phyloP scores from a whole-genome alignment of 306 rosid species.

The Fragaria vesca region DNA sequence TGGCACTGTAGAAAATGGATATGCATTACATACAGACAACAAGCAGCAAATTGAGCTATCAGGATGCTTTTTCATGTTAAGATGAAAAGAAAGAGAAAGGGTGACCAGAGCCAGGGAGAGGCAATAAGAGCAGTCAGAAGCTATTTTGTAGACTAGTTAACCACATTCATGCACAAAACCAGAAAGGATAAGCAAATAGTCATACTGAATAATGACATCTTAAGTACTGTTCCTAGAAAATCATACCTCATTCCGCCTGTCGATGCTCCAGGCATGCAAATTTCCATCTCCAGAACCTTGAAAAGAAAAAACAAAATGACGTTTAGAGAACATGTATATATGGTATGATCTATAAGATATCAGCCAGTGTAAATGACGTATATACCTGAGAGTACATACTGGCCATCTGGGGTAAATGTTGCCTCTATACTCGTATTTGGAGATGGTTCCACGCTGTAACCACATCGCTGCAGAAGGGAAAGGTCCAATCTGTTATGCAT shows the following conservation, averaged over 20 bases:
- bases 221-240: constrained; percentile 6
- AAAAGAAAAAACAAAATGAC: constrained; percentile 10
- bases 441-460: constrained; percentile 93
- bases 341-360: too few relatives aligned
- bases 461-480: constrained; percentile 70
- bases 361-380: constrained; percentile 8
- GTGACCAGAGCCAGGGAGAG: neutral
- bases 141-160: neutral
- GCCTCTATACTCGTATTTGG: constrained; percentile 75
- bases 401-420: constrained; percentile 94
- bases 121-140: neutral
- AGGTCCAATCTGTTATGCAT: constrained; percentile 8
- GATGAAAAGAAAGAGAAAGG: neutral
- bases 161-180: neutral
- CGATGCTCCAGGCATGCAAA: constrained; percentile 91
- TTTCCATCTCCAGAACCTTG: constrained; percentile 89
- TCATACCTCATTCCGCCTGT: constrained; percentile 66
- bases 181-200: neutral
- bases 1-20: neutral
- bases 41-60: neutral
- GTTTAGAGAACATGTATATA: neutral
- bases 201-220: neutral
- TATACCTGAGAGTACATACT: constrained; percentile 82
- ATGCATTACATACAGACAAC: neutral
- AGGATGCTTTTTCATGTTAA: neutral